phyloP scores from a whole-genome alignment of 78 protist species.

The Guillardia theta region DNA sequence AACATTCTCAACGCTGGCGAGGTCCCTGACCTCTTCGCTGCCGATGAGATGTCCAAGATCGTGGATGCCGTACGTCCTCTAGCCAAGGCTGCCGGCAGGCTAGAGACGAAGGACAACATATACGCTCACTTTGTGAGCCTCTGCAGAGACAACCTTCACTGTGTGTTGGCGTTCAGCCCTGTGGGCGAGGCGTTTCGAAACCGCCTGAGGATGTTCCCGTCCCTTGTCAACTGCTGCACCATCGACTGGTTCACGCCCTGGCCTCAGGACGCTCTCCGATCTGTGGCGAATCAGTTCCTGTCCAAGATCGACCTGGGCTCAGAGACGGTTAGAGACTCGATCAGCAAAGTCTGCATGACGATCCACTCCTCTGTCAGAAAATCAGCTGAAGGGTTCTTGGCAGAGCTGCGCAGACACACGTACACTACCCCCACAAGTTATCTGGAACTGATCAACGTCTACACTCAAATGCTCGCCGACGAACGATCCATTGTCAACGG shows the following conservation, averaged over 20 bases:
- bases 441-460: slow-evolving; percentile 67
- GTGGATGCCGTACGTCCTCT: slow-evolving; percentile 8
- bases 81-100: slow-evolving; percentile 22
- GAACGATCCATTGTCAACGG: background rate
- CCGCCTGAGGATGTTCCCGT: slow-evolving; percentile 67
- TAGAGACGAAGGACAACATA: slow-evolving; percentile 50
- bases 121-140: slow-evolving; percentile 32
- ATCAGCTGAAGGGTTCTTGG: background rate
- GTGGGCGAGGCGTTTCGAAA: slow-evolving; percentile 60
- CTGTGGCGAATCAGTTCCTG: slow-evolving; percentile 46
- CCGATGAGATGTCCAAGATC: slow-evolving; percentile 61
- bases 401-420: slow-evolving; percentile 56
- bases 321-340: background rate
- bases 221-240: slow-evolving; percentile 67
- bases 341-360: slow-evolving; percentile 14
- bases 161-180: slow-evolving; percentile 68
- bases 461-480: slow-evolving; percentile 43
- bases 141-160: slow-evolving; percentile 60
- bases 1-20: slow-evolving; percentile 72
- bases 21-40: slow-evolving; percentile 67
- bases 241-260: slow-evolving; percentile 75
- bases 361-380: slow-evolving; percentile 61
- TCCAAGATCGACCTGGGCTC: background rate
- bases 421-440: slow-evolving; percentile 77
- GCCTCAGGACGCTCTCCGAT: slow-evolving; percentile 64